A percentile compares a stretch with the other conserved stretches of the same genome.
These are phyloP conservation scores for Leptographium flavum DNA, from an alignment of 2,329 filamentous ascomycete genomes.

Conservation along the genomic window DNA sequence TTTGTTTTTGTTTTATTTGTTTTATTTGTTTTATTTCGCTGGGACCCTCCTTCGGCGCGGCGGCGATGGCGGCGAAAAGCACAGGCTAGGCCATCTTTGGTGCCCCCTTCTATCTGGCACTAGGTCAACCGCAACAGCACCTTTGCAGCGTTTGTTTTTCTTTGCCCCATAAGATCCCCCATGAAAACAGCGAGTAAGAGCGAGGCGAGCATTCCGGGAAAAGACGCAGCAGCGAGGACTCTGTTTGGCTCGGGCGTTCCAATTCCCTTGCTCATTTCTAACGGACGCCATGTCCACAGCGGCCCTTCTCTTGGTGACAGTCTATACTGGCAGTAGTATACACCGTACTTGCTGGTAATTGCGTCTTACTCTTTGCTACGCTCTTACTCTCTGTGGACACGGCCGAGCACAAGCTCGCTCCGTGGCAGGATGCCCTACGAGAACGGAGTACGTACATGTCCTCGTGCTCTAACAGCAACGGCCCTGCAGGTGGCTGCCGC, in stretches of 20 bases:
- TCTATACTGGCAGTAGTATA: too few species aligned
- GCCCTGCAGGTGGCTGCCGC: background rate
- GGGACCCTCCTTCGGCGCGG: background rate
- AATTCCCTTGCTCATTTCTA: background rate
- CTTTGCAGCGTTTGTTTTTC: background rate
- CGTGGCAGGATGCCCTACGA: too few species aligned
- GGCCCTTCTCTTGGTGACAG: too few species aligned
- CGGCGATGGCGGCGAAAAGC: slow-evolving; percentile 1
- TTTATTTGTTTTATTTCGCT: background rate
- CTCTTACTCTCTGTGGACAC: too few species aligned
- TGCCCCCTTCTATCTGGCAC: too few species aligned
- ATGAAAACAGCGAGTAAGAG: slow-evolving; percentile 3
- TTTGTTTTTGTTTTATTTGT: background rate
- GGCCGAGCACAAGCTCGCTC: too few species aligned
- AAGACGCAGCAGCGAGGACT: background rate
- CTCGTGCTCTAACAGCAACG: background rate
- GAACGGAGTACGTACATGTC: background rate
- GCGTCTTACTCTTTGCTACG: too few species aligned
- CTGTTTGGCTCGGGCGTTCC: background rate
- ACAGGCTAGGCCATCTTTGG: slow-evolving; percentile 2
- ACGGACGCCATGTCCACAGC: too few species aligned
- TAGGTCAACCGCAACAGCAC: background rate
- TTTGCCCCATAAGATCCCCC: background rate
- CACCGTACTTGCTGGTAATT: too few species aligned
- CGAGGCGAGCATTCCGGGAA: slow-evolving; percentile 3